Conservation (phyloP, 257 asterid species). For the Avicennia marina region DNA sequence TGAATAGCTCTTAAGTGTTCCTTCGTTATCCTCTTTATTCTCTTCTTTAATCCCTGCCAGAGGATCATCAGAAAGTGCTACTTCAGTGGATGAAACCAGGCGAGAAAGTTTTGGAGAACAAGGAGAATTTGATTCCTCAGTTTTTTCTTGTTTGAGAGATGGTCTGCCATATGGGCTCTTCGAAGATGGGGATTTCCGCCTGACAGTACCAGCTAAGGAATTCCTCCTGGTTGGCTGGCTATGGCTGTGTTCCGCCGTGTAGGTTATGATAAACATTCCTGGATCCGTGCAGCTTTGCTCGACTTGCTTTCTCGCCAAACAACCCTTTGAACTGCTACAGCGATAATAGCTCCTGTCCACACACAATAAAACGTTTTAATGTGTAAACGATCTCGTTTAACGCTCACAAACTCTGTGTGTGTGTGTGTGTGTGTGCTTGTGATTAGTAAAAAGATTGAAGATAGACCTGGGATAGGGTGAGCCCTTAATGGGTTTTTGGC, state of each 20-base stretch:
- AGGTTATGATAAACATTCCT: slow-evolving; percentile 58
- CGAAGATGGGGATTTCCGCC: slow-evolving; percentile 57
- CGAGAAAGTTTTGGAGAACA: slow-evolving; percentile 10
- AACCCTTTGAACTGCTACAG: slow-evolving; percentile 91
- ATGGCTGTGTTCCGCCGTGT: slow-evolving; percentile 89
- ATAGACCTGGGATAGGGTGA: slow-evolving; percentile 86
- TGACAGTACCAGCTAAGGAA: slow-evolving; percentile 79
- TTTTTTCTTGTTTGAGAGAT: slow-evolving; percentile 13
- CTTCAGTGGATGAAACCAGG: background rate
- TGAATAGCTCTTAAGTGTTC: too few relatives aligned
- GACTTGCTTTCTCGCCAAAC: slow-evolving; percentile 90
- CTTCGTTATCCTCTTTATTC: slow-evolving; percentile 3
- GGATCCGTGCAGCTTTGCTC: slow-evolving; percentile 79
- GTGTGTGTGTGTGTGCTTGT: too few relatives aligned
- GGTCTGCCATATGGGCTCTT: slow-evolving; percentile 6
- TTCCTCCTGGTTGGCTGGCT: slow-evolving; percentile 79
- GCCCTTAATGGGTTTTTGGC: slow-evolving; percentile 92
- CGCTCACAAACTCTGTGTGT: too few relatives aligned
- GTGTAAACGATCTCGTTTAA: too few relatives aligned
- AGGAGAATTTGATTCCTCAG: background rate
- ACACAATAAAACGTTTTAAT: background rate
- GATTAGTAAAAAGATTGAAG: too few relatives aligned
- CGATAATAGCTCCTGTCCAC: slow-evolving; percentile 85
- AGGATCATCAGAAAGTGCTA: too few relatives aligned
- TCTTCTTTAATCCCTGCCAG: slow-evolving; percentile 17